Evolutionary conservation across 140 eudicot species (phyloP), one percentile per base, ranked within the genome.

Genomic region (Bidens hawaiensis): DNA sequence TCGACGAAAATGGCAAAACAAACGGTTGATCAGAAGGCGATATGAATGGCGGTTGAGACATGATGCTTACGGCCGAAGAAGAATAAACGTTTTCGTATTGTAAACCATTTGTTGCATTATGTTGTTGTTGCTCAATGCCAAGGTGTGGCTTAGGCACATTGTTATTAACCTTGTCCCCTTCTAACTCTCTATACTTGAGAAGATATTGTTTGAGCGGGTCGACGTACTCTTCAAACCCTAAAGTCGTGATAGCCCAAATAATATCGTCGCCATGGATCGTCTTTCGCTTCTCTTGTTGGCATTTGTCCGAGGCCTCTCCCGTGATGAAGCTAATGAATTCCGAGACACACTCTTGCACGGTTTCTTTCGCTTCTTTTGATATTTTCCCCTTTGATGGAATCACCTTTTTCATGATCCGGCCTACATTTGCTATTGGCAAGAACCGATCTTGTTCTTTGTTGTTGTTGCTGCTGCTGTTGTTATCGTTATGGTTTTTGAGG

Each of bases 181-280:
- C 91, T 25, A 80, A 51, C 8, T 80, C 91, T 71, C 84, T 60
- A 46, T 84, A 84, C 60, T 84, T 84, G 17, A 40, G 22, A 55
- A 80, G 87, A 65, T 84, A 84, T 13, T 74, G 62, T 56, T 84
- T 81, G 41, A 84, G 83, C 1, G 91, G 91, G 23, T 75, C 74
- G 2, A 84, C 91, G 26, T 84, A 84, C 34, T 84, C 91, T 12
- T 84, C 91, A 42, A 84, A 84, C 14, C 91, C 91, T 45, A 84
- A 77, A 0, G 91, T 84, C 24, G 81, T 84, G 45, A 84, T 80
- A 2, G 91, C 91, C 91, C 91, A 84, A 16, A 84, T 82, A 34
- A 84, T 80, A n/a, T 84, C 91, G 6, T 84, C 91, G 7, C 91
- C 91, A 0, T 84, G 80, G 75, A 84, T 84, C 1, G 91, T 84